Evolutionary conservation across 2,329 filamentous ascomycete genomes (phyloP), one percentile per base, ranked within the genome.

Genomic region (Fusarium scirpi): DNA sequence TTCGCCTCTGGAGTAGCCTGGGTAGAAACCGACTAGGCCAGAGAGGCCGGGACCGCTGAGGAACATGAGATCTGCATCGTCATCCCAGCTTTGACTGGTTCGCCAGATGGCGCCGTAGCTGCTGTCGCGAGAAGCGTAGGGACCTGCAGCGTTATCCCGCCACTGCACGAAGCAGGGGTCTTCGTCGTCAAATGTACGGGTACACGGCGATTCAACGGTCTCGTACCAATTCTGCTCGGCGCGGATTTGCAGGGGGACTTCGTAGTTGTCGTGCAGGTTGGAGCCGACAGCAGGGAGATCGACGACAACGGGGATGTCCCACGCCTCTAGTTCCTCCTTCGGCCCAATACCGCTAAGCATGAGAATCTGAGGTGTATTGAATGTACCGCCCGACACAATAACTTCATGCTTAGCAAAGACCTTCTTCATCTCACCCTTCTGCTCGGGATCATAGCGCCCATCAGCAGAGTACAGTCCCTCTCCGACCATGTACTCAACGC

Each of bases 401-500:
- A 62, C 59, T n/a, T 62, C 59, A 3, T 62, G 25, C 12, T 53
- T 62, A 0, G 59, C 45, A 3, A 45, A 22, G 0, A 62, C 59
- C 32, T 46, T 15, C 11, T 27, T 25, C 2, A 11, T 22, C 15
- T 62, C 59, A 1, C 59, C 57, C 5, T 25, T 62, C 3, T 62
- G 30, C 7, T 62, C 18, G 9, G 59, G 46, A 13, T 62, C 20
- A 0, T 62, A 62, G 5, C 59, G 59, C 0, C 57, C 57, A 4
- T 62, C 59, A 2, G 59, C 57, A 32, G 59, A 62, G 40, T 62
- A 62, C 1, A 62, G 16, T 0, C 57, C 57, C 7, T 62, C 45
- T 0, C 59, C 59, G 8, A 62, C 59, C 57, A 62, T 62, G 27
- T 62, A 62, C 30, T 62, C 57, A 1, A 62, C 59, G 1, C 59